Base-by-base conservation (phyloP, 768 basidiomycete species). In the Boletus barrowsii region DNA sequence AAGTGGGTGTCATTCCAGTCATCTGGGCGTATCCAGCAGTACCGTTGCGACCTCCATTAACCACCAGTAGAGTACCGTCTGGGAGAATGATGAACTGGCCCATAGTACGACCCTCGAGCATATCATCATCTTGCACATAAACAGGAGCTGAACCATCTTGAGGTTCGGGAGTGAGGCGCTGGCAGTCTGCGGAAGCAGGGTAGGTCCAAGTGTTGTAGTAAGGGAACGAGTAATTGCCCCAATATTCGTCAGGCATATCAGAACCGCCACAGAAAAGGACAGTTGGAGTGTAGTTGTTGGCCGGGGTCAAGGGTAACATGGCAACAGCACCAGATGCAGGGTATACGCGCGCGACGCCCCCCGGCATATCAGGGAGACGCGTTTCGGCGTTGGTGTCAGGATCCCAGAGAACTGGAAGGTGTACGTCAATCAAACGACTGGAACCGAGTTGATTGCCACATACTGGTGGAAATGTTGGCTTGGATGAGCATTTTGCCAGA, bases 231-330 rank as follows among this genome's bases (percentile, higher is more conserved):
- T 93, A 93, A 69, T 90, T 83, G 51, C 91, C 92, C 80, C 86
- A 98, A 35, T 75, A 75, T 22, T 78, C 74, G 40, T 86, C 87
- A 10, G 84, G 75, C 81, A 96, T 87, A 67, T 87, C 78, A 15
- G 83, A 83, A 20, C 96, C 96, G 51, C 95, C 95, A 62, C 95
- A 98, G 73, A 98, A 95, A 45, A 98, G 62, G 53, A 97, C 70
- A 0, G 92, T 91, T 1, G 87, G 89, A 0, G 79, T 83, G 71
- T 89, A 98, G 66, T 91, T 87, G 73, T 96, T 97, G 30, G 79
- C 87, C 14, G 90, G 88, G 4, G 90, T 96, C 18, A 98, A 76
- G 4, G 95, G 95, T 2, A 98, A 79, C 88, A 98, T 92, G 46
- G 88, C 88, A 10, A 81, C 81, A 3, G 88, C 95, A 45, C 90